These are phyloP conservation scores for Catharanthus roseus DNA, from an alignment of 257 asterid species.

Conservation along the genomic window DNA sequence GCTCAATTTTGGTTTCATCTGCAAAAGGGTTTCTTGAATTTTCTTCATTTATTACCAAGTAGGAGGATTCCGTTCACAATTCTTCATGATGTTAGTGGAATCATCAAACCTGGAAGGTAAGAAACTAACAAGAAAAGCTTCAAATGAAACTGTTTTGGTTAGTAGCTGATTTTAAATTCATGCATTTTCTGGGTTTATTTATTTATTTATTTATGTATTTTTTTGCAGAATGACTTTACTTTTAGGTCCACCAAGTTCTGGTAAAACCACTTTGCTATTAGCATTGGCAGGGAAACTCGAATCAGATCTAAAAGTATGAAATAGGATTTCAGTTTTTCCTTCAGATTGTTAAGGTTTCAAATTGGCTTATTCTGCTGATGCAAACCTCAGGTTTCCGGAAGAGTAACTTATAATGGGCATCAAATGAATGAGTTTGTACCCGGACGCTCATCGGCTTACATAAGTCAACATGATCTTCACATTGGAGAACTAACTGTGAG, in stretches of 20 bases:
- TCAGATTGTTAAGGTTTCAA: background rate
- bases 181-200: background rate
- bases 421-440: conserved; percentile 52
- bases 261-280: conserved; percentile 59
- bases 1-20: background rate
- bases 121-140: background rate
- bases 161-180: background rate
- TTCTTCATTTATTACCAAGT: conserved; percentile 38
- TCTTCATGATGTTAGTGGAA: conserved; percentile 54
- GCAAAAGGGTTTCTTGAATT: conserved; percentile 41
- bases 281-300: conserved; percentile 67
- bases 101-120: conserved; percentile 64
- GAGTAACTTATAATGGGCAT: conserved; percentile 54
- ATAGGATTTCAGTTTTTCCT: background rate
- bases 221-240: conserved; percentile 59
- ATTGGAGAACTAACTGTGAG: conserved; percentile 59
- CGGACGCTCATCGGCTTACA: conserved; percentile 55
- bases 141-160: background rate
- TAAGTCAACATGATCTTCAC: conserved; percentile 67
- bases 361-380: background rate
- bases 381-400: conserved; percentile 46
- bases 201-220: no score
- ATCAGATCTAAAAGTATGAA: conserved; percentile 38
- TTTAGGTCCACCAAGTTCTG: conserved; percentile 69
- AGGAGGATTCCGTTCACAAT: conserved; percentile 48